Conservation (phyloP, 2,329 filamentous ascomycete species). For the Colletotrichum sp. region DNA sequence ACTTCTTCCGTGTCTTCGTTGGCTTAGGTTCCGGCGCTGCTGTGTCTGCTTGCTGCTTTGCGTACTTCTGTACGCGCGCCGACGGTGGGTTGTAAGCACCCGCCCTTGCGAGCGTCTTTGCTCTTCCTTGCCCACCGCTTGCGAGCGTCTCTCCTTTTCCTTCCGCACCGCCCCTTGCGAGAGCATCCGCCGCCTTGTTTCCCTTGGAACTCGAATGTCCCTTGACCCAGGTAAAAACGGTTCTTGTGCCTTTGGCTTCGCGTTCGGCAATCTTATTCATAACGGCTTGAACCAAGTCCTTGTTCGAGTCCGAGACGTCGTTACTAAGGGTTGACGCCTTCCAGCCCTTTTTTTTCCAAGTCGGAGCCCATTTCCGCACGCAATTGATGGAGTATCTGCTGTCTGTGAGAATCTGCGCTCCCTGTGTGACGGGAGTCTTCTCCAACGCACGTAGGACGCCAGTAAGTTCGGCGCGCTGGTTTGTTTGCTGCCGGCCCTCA, state of each 20-base stretch:
- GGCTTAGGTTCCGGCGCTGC: neutral
- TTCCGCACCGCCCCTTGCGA: slow-evolving; percentile 64
- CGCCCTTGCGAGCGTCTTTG: neutral
- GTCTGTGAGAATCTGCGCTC: slow-evolving; percentile 83
- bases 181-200: slow-evolving; percentile 78
- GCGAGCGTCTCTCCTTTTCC: neutral
- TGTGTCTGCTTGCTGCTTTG: neutral
- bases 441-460: slow-evolving; percentile 86
- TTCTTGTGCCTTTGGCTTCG: slow-evolving; percentile 61
- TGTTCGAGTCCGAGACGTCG: slow-evolving; percentile 67
- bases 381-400: slow-evolving; percentile 92
- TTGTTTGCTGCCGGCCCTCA: slow-evolving; percentile 78
- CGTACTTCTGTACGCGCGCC: neutral
- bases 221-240: slow-evolving; percentile 86
- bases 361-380: slow-evolving; percentile 79
- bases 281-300: slow-evolving; percentile 74
- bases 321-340: slow-evolving; percentile 68
- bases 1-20: neutral
- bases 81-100: neutral
- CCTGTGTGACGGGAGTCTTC: slow-evolving; percentile 68
- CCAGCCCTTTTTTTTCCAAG: slow-evolving; percentile 81
- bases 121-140: neutral
- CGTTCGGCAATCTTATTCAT: slow-evolving; percentile 65
- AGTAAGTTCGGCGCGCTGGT: slow-evolving; percentile 93
- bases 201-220: slow-evolving; percentile 77